Evolutionary conservation across 2,329 filamentous ascomycete genomes (phyloP).

Genomic region (Trichoderma cornu-damae): DNA sequence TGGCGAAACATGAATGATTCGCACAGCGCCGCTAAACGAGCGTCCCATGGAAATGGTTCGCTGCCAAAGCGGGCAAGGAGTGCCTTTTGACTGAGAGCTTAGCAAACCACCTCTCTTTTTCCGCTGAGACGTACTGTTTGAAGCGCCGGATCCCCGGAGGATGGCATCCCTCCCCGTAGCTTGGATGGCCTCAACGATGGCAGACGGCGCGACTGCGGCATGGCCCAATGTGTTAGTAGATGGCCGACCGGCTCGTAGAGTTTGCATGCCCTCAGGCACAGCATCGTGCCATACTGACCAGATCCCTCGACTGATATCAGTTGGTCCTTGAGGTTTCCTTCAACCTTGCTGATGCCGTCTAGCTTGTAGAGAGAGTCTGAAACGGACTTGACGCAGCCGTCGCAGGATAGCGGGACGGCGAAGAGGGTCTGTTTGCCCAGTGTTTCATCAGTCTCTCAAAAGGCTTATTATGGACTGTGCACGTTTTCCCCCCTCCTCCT

Average conservation of each 20-base stretch:
- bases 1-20: neutral
- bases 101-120: neutral
- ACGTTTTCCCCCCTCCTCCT: constrained; percentile 4
- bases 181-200: constrained; percentile 85
- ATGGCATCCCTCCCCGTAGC: constrained; percentile 90
- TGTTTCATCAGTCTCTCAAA: constrained; percentile 33
- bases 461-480: constrained; percentile 5
- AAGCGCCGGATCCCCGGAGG: constrained; percentile 77
- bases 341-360: constrained; percentile 73
- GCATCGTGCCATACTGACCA: constrained; percentile 40
- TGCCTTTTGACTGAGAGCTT: neutral
- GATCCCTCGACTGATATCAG: constrained; percentile 82
- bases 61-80: neutral
- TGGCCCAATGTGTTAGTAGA: constrained; percentile 16
- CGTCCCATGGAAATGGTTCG: neutral
- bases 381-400: constrained; percentile 81
- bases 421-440: constrained; percentile 69
- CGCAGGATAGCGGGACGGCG: constrained; percentile 89
- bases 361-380: constrained; percentile 72
- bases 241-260: neutral
- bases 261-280: neutral
- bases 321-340: constrained; percentile 77
- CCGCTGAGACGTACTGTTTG: constrained; percentile 63
- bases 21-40: neutral
- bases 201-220: constrained; percentile 67